phyloP scores from a whole-genome alignment of 176 grass and related monocot species.

The Elymus sibiricus region DNA sequence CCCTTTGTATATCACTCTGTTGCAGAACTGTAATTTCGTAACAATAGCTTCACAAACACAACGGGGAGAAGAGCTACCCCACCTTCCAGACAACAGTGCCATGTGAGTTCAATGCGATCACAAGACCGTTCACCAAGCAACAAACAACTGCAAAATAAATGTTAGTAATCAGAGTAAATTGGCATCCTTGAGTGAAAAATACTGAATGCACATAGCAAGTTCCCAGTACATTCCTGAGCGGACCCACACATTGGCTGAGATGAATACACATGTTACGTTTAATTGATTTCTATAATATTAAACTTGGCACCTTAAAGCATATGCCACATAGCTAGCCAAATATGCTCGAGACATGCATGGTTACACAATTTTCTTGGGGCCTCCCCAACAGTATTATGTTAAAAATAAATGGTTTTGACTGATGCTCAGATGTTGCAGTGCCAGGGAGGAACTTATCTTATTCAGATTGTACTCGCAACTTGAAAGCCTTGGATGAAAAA shows the following conservation, averaged over 20 bases:
- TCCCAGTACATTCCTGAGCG: background rate
- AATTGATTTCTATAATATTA: background rate
- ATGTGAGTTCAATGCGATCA: constrained; percentile 56
- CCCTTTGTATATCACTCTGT: background rate
- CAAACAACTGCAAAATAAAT: constrained; percentile 65
- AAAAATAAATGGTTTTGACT: background rate
- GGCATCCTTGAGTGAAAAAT: background rate
- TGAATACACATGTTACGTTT: background rate
- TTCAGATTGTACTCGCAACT: background rate
- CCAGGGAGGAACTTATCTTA: background rate
- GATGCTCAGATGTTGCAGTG: background rate
- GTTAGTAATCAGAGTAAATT: constrained; percentile 23
- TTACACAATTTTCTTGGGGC: background rate
- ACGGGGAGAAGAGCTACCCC: background rate
- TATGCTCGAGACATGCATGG: background rate
- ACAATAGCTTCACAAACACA: background rate
- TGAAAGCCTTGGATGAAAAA: background rate
- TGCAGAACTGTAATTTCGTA: background rate
- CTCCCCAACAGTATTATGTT: background rate
- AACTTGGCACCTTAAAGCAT: background rate
- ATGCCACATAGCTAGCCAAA: no score
- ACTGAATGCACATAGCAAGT: background rate
- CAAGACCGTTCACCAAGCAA: constrained; percentile 83
- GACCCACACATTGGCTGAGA: background rate
- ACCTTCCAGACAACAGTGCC: constrained; percentile 85